Percentiles rank a stretch among this genome's conserved stretches.
Evolutionary conservation across 2,329 filamentous ascomycete species (phyloP).

Genomic region (Macrophomina tecta): DNA sequence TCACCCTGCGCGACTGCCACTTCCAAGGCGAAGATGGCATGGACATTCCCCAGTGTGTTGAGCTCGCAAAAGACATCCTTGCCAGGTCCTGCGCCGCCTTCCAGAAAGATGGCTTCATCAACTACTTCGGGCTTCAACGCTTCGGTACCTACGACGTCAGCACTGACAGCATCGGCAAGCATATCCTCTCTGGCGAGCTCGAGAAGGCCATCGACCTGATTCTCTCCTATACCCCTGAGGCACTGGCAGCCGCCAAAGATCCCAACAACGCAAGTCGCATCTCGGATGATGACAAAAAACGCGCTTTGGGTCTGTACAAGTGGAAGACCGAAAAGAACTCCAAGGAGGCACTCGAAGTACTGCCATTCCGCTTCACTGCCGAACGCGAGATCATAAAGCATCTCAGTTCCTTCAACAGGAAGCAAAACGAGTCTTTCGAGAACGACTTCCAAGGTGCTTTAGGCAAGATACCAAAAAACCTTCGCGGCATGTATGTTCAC

Average conservation of each 20-base stretch:
- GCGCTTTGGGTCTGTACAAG: slow-evolving; percentile 77
- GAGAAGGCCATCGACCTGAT: slow-evolving; percentile 80
- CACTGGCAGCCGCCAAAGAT: slow-evolving; percentile 62
- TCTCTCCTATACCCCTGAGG: slow-evolving; percentile 71
- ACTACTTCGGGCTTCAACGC: slow-evolving; percentile 97
- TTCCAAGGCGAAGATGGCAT: slow-evolving; percentile 57
- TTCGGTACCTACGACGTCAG: slow-evolving; percentile 89
- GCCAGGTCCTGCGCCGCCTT: slow-evolving; percentile 70
- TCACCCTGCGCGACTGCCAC: slow-evolving; percentile 85
- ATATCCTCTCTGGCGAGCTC: slow-evolving; percentile 82
- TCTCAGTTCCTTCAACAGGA: slow-evolving; percentile 60
- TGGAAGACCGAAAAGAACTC: slow-evolving; percentile 70
- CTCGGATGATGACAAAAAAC: slow-evolving; percentile 76
- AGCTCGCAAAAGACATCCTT: slow-evolving; percentile 60
- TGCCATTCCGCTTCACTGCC: slow-evolving; percentile 83
- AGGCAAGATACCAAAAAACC: slow-evolving; percentile 76
- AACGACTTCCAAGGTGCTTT: slow-evolving; percentile 83
- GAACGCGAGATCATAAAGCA: slow-evolving; percentile 81
- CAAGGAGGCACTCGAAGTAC: slow-evolving; percentile 65
- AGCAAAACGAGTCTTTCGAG: slow-evolving; percentile 42
- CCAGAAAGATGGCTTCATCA: slow-evolving; percentile 81
- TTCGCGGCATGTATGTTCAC: slow-evolving; percentile 94
- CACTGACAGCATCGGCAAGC: slow-evolving; percentile 83
- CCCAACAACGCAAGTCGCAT: slow-evolving; percentile 54
- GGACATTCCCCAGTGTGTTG: slow-evolving; percentile 43